phyloP scores from a whole-genome alignment of 1,284 basidiomycete species.

The Papiliotrema laurentii region DNA sequence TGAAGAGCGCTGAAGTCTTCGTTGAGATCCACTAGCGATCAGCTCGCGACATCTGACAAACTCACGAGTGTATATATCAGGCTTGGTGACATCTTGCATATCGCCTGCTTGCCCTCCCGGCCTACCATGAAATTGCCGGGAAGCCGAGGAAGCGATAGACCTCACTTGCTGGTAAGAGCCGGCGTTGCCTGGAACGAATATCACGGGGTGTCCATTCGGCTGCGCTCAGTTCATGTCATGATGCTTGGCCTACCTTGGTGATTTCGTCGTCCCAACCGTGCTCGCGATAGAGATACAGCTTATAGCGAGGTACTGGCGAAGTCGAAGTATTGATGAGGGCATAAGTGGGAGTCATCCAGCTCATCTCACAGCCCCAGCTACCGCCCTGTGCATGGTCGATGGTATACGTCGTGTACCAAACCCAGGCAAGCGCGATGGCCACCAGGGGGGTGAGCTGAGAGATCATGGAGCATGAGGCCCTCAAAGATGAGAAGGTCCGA shows the following conservation, averaged over 20 bases:
- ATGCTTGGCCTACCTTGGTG: too few relatives aligned
- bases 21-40: slow-evolving; percentile 77
- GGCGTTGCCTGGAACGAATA: slow-evolving; percentile 97
- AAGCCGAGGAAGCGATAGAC: slow-evolving; percentile 86
- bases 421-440: not conserved
- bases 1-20: slow-evolving; percentile 97
- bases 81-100: slow-evolving; percentile 42
- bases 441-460: not conserved
- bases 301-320: slow-evolving; percentile 64
- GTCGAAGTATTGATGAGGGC: slow-evolving; percentile 57
- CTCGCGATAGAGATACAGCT: slow-evolving; percentile 87
- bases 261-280: slow-evolving; percentile 69
- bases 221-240: slow-evolving; percentile 17
- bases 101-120: slow-evolving; percentile 30
- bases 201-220: slow-evolving; percentile 66
- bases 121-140: slow-evolving; percentile 69
- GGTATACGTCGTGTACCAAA: slow-evolving; percentile 7
- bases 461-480: not conserved
- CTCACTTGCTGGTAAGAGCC: slow-evolving; percentile 92
- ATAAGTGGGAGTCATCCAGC: slow-evolving; percentile 93
- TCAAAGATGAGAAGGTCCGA: too few relatives aligned
- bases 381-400: slow-evolving; percentile 22
- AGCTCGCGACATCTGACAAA: slow-evolving; percentile 3
- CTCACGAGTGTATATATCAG: slow-evolving; percentile 81
- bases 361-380: slow-evolving; percentile 74